Conservation (phyloP, 768 basidiomycete genomes). For the Polyporus arcularius region DNA sequence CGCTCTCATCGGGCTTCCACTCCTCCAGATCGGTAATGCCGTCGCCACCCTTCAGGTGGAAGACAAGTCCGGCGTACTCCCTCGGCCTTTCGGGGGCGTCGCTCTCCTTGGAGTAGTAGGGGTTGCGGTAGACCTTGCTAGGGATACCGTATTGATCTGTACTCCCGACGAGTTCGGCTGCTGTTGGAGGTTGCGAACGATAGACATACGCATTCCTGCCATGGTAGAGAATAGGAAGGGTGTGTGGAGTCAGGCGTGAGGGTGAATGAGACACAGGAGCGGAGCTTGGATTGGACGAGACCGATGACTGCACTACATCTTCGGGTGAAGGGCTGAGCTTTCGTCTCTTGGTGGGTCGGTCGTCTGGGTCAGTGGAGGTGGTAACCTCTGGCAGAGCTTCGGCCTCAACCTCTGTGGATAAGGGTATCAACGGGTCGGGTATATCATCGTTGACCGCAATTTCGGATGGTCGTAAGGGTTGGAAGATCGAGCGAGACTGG, state of each 20-base stretch:
- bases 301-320: neutral
- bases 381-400: neutral
- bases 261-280: neutral
- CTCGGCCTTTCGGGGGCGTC: conserved; percentile 72
- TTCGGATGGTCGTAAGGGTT: conserved; percentile 2
- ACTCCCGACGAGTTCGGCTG: conserved; percentile 45
- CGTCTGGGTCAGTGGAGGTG: neutral
- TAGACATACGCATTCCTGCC: conserved; percentile 45
- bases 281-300: neutral
- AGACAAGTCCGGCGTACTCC: conserved; percentile 82
- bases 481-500: conserved; percentile 4
- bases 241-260: neutral
- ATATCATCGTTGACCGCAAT: neutral
- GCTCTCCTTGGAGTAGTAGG: conserved; percentile 71
- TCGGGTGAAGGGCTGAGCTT: neutral
- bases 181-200: conserved; percentile 49
- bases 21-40: conserved; percentile 59
- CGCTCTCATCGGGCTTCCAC: conserved; percentile 41
- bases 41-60: conserved; percentile 64
- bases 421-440: neutral
- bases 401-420: neutral
- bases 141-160: conserved; percentile 52
- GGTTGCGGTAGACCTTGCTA: conserved; percentile 67
- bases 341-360: conserved; percentile 13
- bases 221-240: conserved; percentile 25